Conservation (phyloP, 202 grass and related monocot species). For the Bolboschoenoplectus hybrid region DNA sequence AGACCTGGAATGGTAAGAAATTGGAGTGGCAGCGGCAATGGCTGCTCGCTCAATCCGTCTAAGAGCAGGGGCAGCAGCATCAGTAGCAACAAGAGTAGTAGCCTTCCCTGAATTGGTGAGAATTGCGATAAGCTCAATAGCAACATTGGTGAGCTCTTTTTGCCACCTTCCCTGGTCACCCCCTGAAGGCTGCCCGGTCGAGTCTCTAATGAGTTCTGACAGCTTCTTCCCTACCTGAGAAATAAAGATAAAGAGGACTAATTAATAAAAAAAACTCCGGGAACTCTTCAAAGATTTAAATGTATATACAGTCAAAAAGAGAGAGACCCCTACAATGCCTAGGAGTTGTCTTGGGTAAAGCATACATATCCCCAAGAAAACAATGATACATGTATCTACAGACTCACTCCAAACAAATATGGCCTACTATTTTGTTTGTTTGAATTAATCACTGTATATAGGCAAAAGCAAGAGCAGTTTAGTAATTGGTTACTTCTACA, state of each 20-base stretch:
- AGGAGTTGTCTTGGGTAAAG: background rate
- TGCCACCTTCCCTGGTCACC: constrained; percentile 84
- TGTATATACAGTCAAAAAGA: background rate
- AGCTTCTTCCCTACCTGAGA: constrained; percentile 97
- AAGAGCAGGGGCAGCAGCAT: constrained; percentile 91
- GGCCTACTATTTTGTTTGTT: background rate
- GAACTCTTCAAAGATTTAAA: background rate
- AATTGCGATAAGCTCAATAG: constrained; percentile 90
- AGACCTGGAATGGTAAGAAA: constrained; percentile 96
- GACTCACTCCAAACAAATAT: background rate
- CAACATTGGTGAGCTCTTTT: constrained; percentile 86
- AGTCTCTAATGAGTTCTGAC: constrained; percentile 94
- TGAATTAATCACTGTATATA: background rate
- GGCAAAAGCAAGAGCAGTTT: background rate
- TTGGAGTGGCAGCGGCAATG: constrained; percentile 94
- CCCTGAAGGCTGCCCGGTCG: constrained; percentile 70
- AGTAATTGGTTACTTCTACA: background rate
- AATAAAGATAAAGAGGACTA: constrained; percentile 30
- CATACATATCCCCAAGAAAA: background rate
- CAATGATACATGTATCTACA: background rate
- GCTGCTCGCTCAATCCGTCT: constrained; percentile 94
- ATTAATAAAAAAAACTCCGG: background rate
- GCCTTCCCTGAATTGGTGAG: constrained; percentile 97
- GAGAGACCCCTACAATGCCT: background rate
- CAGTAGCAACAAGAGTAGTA: constrained; percentile 90